Conservation (phyloP, 768 basidiomycete species). For the Calvatia gigantea region DNA sequence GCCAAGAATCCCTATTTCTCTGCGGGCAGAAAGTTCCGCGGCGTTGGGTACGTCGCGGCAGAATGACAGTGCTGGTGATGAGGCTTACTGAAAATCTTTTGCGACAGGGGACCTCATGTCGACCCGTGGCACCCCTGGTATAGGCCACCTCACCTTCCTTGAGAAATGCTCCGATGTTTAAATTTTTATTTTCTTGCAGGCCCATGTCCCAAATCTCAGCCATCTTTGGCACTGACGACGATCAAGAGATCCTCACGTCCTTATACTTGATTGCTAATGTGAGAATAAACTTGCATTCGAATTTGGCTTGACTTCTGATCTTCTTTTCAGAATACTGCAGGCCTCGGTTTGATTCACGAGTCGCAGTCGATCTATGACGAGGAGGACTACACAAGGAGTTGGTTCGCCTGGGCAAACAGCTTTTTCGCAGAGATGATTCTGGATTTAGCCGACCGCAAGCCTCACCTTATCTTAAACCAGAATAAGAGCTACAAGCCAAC, state of each 20-base stretch:
- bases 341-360: conserved; percentile 78
- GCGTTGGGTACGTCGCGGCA: conserved; percentile 52
- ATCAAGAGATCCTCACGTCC: conserved; percentile 58
- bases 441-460: conserved; percentile 72
- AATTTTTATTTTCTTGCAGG: conserved; percentile 32
- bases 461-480: conserved; percentile 57
- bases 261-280: conserved; percentile 70
- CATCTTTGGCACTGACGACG: conserved; percentile 73
- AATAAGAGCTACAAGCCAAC: conserved; percentile 56
- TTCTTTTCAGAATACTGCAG: conserved; percentile 56
- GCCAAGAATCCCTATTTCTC: conserved; percentile 67
- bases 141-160: conserved; percentile 10
- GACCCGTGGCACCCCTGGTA: conserved; percentile 71
- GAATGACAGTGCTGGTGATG: not conserved
- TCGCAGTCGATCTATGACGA: conserved; percentile 60
- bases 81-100: not conserved
- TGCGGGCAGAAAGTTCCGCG: conserved; percentile 59
- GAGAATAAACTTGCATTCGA: conserved; percentile 20
- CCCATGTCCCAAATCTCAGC: conserved; percentile 79
- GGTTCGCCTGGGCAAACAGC: conserved; percentile 85
- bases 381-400: conserved; percentile 60
- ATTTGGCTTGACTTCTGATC: not conserved
- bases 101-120: conserved; percentile 67
- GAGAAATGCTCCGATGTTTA: not conserved
- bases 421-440: conserved; percentile 83